A percentile compares a stretch with the other conserved stretches of the same genome.
phyloP scores from a whole-genome alignment of 1,284 basidiomycete species.

The Microbotryum scabiosae region DNA sequence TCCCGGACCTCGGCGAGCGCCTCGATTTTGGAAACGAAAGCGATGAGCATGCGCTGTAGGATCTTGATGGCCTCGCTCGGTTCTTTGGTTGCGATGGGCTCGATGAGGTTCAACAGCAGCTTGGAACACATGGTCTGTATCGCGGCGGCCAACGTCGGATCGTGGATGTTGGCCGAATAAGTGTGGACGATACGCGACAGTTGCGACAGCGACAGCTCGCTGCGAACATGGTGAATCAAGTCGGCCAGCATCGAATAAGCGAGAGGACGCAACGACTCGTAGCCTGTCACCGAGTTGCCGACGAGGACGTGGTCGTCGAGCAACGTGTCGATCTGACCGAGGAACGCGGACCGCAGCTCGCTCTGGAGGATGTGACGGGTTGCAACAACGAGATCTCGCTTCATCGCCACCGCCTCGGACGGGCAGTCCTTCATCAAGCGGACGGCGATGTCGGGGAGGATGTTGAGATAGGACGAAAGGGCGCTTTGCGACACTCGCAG shows the following conservation, averaged over 20 bases:
- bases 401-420: conserved; percentile 62
- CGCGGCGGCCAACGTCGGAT: conserved; percentile 68
- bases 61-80: conserved; percentile 55
- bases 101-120: conserved; percentile 82
- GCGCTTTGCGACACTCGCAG: conserved; percentile 63
- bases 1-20: conserved; percentile 51
- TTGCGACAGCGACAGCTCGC: conserved; percentile 71
- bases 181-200: conserved; percentile 72
- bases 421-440: conserved; percentile 92
- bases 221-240: conserved; percentile 82
- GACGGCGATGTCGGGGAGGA: conserved; percentile 70
- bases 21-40: conserved; percentile 77
- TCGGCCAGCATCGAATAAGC: conserved; percentile 88
- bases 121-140: conserved; percentile 91
- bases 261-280: conserved; percentile 73
- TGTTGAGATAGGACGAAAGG: conserved; percentile 69
- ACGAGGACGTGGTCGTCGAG: conserved; percentile 87
- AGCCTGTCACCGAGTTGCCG: conserved; percentile 65
- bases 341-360: conserved; percentile 68
- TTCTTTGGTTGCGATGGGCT: conserved; percentile 66
- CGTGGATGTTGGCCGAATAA: conserved; percentile 83
- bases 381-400: conserved; percentile 73
- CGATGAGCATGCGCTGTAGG: conserved; percentile 68
- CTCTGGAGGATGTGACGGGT: conserved; percentile 83
- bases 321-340: conserved; percentile 80